Conservation (phyloP, 2,329 filamentous ascomycete species). For the Mariannaea elegans region DNA sequence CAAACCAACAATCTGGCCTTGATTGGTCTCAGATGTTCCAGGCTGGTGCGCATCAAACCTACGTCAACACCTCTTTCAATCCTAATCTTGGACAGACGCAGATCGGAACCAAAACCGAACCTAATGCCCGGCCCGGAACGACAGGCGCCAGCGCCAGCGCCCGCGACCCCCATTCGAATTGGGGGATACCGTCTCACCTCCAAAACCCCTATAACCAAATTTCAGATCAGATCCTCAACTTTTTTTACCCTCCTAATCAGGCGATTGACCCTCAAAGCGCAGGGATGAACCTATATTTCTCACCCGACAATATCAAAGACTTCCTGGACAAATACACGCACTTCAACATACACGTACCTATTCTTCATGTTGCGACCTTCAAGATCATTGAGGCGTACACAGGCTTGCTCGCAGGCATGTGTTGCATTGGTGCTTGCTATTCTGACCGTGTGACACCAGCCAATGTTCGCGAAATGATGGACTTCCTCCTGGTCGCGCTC, state of each 20-base stretch:
- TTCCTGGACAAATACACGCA: conserved; percentile 77
- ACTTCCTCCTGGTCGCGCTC: conserved; percentile 67
- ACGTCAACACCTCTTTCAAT: conserved; percentile 68
- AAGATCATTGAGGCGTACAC: conserved; percentile 71
- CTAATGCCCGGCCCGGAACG: conserved; percentile 62
- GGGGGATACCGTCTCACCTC: conserved; percentile 56
- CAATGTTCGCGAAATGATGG: conserved; percentile 74
- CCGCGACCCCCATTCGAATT: conserved; percentile 56
- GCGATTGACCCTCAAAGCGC: conserved; percentile 62
- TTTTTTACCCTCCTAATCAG: conserved; percentile 60
- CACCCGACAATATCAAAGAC: conserved; percentile 73
- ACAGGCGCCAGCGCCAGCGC: conserved; percentile 56
- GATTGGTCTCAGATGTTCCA: conserved; percentile 85
- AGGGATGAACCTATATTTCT: conserved; percentile 69
- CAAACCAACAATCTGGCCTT: conserved; percentile 69
- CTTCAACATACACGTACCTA: conserved; percentile 77
- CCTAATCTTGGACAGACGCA: conserved; percentile 75
- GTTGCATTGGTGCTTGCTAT: conserved; percentile 79
- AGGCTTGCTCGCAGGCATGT: conserved; percentile 73
- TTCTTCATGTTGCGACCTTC: conserved; percentile 77
- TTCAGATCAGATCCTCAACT: conserved; percentile 64
- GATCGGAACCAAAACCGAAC: conserved; percentile 75
- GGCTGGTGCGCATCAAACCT: conserved; percentile 73
- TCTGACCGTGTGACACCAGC: conserved; percentile 68
- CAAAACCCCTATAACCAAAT: conserved; percentile 63